Conservation (phyloP, 805 yeast species). For the Cyberlindnera petersonii region DNA sequence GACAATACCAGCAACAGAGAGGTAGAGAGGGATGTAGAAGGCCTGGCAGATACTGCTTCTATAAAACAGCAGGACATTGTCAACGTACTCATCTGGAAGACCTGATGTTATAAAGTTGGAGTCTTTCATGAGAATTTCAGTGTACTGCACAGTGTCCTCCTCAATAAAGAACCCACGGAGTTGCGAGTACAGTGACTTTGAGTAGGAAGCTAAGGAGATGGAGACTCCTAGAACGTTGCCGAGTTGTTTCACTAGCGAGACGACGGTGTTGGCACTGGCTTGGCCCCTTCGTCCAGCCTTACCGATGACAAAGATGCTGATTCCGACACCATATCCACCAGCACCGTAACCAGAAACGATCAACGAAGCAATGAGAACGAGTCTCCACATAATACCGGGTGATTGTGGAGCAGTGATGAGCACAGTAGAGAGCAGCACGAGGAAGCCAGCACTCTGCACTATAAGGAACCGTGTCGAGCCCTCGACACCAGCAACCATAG, state of each 20-base stretch:
- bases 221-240: constrained; percentile 45
- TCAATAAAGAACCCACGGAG: constrained; percentile 27
- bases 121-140: constrained; percentile 15
- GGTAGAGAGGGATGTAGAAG: constrained; percentile 17
- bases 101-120: constrained; percentile 16
- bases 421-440: constrained; percentile 11
- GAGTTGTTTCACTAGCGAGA: constrained; percentile 39
- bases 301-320: constrained; percentile 38
- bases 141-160: constrained; percentile 3
- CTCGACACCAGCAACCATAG: constrained; percentile 22
- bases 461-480: constrained; percentile 17
- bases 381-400: constrained; percentile 18
- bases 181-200: constrained; percentile 27
- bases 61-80: constrained; percentile 16
- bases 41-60: constrained; percentile 13
- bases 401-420: constrained; percentile 14
- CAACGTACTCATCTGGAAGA: constrained; percentile 12
- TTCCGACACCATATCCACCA: constrained; percentile 39
- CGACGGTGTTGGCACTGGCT: constrained; percentile 43
- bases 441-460: constrained; percentile 20
- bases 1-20: constrained; percentile 12
- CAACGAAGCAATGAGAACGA: constrained; percentile 28
- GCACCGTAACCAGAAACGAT: constrained; percentile 35
- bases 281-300: constrained; percentile 39
- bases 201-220: constrained; percentile 33